These are phyloP conservation scores for Solanum virginianum DNA, from an alignment of 257 asterid genomes.

Conservation along the genomic window DNA sequence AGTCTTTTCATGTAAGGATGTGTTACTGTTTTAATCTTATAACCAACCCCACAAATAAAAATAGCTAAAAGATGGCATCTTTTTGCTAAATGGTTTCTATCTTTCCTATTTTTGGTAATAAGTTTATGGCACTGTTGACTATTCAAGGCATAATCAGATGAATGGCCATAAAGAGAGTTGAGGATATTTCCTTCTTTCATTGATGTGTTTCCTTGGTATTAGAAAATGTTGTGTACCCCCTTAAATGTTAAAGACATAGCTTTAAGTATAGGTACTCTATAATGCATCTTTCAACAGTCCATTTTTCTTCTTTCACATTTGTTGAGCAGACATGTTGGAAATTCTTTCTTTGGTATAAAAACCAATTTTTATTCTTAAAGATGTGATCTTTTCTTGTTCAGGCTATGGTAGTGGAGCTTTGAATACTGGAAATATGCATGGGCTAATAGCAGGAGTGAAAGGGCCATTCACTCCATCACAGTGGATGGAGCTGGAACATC, in stretches of 20 bases:
- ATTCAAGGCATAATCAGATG: neutral
- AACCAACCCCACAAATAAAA: neutral
- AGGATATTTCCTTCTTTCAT: conserved; percentile 1
- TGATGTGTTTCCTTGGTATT: neutral
- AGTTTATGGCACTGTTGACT: neutral
- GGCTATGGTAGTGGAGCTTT: conserved; percentile 35
- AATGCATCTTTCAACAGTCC: neutral
- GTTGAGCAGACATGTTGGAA: neutral
- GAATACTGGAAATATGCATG: conserved; percentile 36
- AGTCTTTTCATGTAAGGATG: neutral
- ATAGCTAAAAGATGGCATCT: neutral
- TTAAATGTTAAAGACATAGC: conserved; percentile 6
- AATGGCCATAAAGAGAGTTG: neutral
- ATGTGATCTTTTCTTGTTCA: conserved; percentile 6
- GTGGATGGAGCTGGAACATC: conserved; percentile 74
- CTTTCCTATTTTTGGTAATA: neutral
- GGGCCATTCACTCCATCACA: conserved; percentile 70
- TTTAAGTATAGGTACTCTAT: neutral
- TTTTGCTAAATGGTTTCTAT: neutral
- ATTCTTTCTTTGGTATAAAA: neutral
- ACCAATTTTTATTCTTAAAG: neutral
- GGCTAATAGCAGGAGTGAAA: conserved; percentile 25
- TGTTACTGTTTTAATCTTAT: neutral
- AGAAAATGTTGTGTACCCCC: conserved; percentile 5
- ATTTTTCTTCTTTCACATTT: neutral